Base-by-base conservation (phyloP, 805 yeast genomes). In the Priceomyces carsonii region DNA sequence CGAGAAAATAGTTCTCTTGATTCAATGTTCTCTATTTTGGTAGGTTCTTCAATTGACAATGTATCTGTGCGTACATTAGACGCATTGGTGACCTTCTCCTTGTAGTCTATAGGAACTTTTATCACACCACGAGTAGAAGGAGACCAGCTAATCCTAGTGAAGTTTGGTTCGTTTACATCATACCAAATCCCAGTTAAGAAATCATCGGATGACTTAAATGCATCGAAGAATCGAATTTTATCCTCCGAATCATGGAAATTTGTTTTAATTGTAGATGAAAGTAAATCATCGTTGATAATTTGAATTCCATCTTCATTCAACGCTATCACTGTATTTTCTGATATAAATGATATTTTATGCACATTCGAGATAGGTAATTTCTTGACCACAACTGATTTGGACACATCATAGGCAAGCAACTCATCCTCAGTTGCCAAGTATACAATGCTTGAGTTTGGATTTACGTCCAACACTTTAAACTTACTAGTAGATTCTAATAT, bases 131-230 rank as follows among this genome's bases (percentile, higher is more conserved):
- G 30, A 15, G 46, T 28, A 2, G 26, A n/a, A 15, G 32, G 20
- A 4, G 37, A 30, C 40, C 43, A 51, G 18, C 40, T 42, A 16
- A 57, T 43, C 4, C 14, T 29, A 6, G 34, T 43, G 23, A 61
- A 57, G 9, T 46, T 49, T 4, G 65, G 59, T 48, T 50, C 54
- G 39, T 40, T 59, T 16, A 47, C 57, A 42, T 53, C 63, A 45
- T 55, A 59, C 63, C 65, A 61, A 10, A 74, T 72, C 8, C 74
- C 71, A 8, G 59, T 54, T 12, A 64, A 53, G 18, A 55, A 57
- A n/a, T 42, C 48, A 14, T 56, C 53, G 35, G 33, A 33, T 16
- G 40, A 53, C 32, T 63, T 67, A 45, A 67, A 68, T 16, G 48
- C 47, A 38, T 56, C 53, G 28, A 48, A 38, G 35, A 60, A 55